A percentile compares a stretch with the other conserved stretches of the same genome.
These are phyloP conservation scores for Suillus plorans DNA, from an alignment of 768 basidiomycete genomes.

Conservation along the genomic window DNA sequence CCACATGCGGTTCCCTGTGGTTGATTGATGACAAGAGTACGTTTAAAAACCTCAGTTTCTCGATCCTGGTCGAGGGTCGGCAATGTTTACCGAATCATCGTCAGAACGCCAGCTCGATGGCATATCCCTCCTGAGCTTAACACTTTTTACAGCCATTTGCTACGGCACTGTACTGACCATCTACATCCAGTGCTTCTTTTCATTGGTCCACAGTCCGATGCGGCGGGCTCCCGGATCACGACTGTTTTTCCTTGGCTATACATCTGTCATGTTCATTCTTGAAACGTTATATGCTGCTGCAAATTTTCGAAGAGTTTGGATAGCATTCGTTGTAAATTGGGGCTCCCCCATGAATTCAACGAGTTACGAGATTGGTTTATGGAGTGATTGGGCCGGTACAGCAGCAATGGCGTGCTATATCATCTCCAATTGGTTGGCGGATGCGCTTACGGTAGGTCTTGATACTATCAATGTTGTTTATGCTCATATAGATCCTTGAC, in stretches of 20 bases:
- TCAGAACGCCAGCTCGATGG: neutral
- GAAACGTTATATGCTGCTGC: slow-evolving; percentile 27
- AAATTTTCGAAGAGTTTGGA: slow-evolving; percentile 27
- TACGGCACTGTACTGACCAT: slow-evolving; percentile 3
- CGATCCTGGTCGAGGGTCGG: neutral
- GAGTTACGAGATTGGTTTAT: slow-evolving; percentile 24
- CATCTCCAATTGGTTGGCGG: slow-evolving; percentile 32
- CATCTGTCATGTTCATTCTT: slow-evolving; percentile 26
- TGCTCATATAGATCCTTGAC: slow-evolving; percentile 7
- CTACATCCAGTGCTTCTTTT: slow-evolving; percentile 2
- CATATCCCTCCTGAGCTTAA: slow-evolving; percentile 1
- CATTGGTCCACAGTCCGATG: neutral
- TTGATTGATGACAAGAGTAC: neutral
- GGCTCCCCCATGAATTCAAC: slow-evolving; percentile 17
- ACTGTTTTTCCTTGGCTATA: slow-evolving; percentile 26
- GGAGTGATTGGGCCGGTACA: slow-evolving; percentile 22
- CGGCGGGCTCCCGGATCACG: neutral
- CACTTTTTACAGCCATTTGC: neutral
- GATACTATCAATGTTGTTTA: neutral
- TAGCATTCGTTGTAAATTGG: slow-evolving; percentile 31
- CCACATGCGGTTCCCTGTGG: neutral
- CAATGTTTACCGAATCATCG: neutral
- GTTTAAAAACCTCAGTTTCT: neutral
- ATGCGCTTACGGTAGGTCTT: slow-evolving; percentile 24
- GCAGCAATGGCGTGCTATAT: slow-evolving; percentile 24